phyloP scores from a whole-genome alignment of 2,329 filamentous ascomycete genomes.

The Purpureocillium takamizusanense region DNA sequence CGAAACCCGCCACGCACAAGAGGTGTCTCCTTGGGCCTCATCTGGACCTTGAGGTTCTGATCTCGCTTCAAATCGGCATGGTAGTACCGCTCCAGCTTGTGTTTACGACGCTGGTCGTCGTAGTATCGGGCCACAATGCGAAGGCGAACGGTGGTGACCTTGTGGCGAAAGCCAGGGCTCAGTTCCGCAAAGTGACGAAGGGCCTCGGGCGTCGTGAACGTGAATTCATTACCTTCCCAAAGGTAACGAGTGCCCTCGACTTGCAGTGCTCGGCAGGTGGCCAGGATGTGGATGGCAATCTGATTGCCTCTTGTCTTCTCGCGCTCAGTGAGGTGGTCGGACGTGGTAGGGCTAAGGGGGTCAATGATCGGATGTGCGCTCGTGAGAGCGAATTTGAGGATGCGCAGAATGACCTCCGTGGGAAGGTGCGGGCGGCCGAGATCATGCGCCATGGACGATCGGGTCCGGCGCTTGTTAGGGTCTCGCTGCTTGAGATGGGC shows the following conservation, averaged over 20 bases:
- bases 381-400: constrained; percentile 42
- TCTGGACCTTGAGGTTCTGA: constrained; percentile 30
- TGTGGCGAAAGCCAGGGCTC: constrained; percentile 28
- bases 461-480: constrained; percentile 22
- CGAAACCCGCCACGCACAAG: constrained; percentile 43
- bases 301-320: constrained; percentile 37
- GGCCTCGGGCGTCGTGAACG: constrained; percentile 43
- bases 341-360: constrained; percentile 35
- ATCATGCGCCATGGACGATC: constrained; percentile 19
- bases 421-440: constrained; percentile 34
- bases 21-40: constrained; percentile 33
- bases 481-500: constrained; percentile 21
- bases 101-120: constrained; percentile 37
- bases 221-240: constrained; percentile 43
- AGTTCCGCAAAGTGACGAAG: constrained; percentile 41
- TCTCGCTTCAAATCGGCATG: constrained; percentile 33
- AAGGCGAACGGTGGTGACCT: constrained; percentile 37
- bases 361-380: constrained; percentile 42
- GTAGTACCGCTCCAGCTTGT: constrained; percentile 31
- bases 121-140: constrained; percentile 48
- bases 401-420: constrained; percentile 41
- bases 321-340: constrained; percentile 31
- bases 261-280: constrained; percentile 40
- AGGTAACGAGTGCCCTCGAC: constrained; percentile 39
- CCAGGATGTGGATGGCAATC: constrained; percentile 43